Evolutionary conservation across 2,329 filamentous ascomycete genomes (phyloP), one percentile per base, ranked within the genome.

Genomic region (Cordyceps farinosa): DNA sequence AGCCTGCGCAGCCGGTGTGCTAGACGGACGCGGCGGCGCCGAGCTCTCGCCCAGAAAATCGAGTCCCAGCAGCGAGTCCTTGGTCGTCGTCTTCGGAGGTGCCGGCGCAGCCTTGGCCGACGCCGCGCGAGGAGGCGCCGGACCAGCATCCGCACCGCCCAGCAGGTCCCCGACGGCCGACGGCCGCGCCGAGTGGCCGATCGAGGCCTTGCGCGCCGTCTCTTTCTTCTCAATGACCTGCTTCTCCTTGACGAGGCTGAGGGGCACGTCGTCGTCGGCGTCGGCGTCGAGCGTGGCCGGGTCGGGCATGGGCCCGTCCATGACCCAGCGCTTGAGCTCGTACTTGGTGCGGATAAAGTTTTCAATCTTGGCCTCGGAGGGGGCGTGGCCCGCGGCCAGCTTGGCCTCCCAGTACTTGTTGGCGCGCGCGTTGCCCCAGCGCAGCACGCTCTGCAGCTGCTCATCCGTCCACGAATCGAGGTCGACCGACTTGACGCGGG

Each of bases 321-420:
- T 98, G n/a, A 92, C 90, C 95, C 95, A 99, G 79, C 96, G 85
- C 85, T 97, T 98, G 61, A 95, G 90, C 76, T 99, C 95, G 77
- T 99, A 99, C 78, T 99, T 99, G 63, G 96, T 99, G 69, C 95
- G 88, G 71, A 99, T 98, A 73, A 99, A 99, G 82, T 98, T 99
- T 84, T 99, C 95, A 70, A 99, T 98, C 84, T 99, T 99, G 69
- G 90, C 86, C 80, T 99, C 96, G 29, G 94, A 97, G 1, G 95
- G 95, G 53, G 94, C 87, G 77, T 99, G 95, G 65, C 93, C 93
- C 15, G 89, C 80, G 2, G 94, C 92, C 72, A 99, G 80, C 79
- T 98, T 99, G 66, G 91, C 87, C 78, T 99, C 96, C 94, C 94
- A 99, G 76, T 98, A 97, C 82, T 96, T 98, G 81, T 99, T 99